Conservation (phyloP, 345 rosid species). For the Moringa oleifera region DNA sequence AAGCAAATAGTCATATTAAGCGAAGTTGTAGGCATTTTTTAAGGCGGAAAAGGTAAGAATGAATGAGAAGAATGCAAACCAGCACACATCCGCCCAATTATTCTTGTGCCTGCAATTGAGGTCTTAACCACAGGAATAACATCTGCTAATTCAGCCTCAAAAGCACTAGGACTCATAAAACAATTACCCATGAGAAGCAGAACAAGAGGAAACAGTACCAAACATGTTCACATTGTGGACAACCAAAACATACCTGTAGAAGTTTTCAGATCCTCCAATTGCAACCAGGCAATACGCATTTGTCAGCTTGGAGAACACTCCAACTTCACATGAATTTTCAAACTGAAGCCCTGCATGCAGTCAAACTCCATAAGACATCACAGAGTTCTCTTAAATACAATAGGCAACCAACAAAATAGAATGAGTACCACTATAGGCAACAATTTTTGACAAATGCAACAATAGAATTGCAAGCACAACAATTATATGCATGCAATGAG, state of each 20-base stretch:
- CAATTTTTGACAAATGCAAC: neutral
- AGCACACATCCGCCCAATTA: conserved; percentile 82
- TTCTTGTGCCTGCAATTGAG: conserved; percentile 76
- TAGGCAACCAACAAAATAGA: neutral
- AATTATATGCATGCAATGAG: neutral
- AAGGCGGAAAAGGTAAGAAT: neutral
- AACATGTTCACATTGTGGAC: neutral
- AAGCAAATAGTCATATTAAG: neutral
- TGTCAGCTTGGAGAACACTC: conserved; percentile 80
- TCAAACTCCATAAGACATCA: neutral
- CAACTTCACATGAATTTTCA: conserved; percentile 82
- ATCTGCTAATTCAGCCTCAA: conserved; percentile 83
- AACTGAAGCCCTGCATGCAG: conserved; percentile 61
- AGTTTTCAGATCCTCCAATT: conserved; percentile 56
- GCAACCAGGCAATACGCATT: conserved; percentile 91
- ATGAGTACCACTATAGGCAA: neutral
- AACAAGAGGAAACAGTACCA: neutral
- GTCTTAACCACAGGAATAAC: conserved; percentile 89
- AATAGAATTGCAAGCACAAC: neutral
- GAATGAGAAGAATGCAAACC: conserved; percentile 31
- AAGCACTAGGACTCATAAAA: conserved; percentile 35
- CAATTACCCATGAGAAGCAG: neutral
- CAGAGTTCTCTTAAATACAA: neutral
- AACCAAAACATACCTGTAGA: conserved; percentile 53
- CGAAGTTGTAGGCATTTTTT: neutral